Conservation (phyloP, 1,284 basidiomycete genomes). For the Termitomyces sp. region DNA sequence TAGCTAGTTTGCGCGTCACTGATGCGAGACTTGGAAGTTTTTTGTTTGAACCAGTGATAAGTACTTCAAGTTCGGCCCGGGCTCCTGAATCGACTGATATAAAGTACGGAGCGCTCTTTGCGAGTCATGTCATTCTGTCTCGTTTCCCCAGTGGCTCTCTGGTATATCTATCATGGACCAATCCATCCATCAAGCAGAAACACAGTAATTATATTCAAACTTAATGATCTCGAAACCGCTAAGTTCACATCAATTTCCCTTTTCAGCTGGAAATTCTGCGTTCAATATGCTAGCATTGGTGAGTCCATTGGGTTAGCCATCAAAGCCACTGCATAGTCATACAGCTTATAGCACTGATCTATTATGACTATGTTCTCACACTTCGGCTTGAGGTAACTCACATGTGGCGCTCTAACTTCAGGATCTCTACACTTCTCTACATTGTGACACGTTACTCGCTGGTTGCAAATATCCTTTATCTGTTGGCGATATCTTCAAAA, state of each 20-base stretch:
- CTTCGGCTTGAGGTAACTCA: slow-evolving; percentile 13
- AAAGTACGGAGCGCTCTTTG: neutral
- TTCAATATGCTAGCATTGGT: slow-evolving; percentile 18
- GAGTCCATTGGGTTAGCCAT: neutral
- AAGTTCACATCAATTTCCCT: neutral
- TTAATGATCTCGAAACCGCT: neutral
- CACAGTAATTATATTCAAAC: neutral
- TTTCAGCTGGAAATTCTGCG: slow-evolving; percentile 11
- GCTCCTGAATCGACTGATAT: too few species aligned
- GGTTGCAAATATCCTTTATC: slow-evolving; percentile 17
- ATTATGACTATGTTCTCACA: slow-evolving; percentile 18
- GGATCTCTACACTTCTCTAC: slow-evolving; percentile 13
- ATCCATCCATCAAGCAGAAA: neutral
- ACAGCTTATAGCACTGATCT: slow-evolving; percentile 11
- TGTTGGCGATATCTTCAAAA: slow-evolving; percentile 13
- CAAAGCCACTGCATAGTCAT: neutral
- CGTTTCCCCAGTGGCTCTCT: neutral
- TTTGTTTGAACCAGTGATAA: too few species aligned
- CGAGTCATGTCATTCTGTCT: neutral
- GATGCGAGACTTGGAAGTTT: too few species aligned
- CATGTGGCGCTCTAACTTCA: slow-evolving; percentile 15
- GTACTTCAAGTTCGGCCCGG: too few species aligned
- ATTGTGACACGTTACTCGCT: slow-evolving; percentile 15
- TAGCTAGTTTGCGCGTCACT: too few species aligned
- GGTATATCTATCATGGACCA: neutral